phyloP scores from a whole-genome alignment of 345 rosid species.

The Gossypium arboreum region DNA sequence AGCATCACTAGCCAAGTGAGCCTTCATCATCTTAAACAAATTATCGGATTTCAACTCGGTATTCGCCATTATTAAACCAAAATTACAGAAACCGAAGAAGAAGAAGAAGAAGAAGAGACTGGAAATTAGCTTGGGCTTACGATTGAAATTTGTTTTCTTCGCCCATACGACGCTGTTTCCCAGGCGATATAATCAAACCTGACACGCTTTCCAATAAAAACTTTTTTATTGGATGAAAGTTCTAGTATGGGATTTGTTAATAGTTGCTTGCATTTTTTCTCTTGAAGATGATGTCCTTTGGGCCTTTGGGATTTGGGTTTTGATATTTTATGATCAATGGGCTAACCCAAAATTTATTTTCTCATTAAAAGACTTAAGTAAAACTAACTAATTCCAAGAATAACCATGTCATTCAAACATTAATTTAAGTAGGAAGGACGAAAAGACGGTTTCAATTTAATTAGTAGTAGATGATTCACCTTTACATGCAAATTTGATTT shows the following conservation, averaged over 20 bases:
- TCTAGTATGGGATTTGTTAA: not conserved
- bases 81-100: not conserved
- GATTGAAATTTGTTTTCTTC: not conserved
- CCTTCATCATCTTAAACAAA: slow-evolving; percentile 62
- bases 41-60: slow-evolving; percentile 62
- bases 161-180: not conserved
- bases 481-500: too few species aligned
- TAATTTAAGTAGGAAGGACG: too few species aligned
- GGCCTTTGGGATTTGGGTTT: not conserved
- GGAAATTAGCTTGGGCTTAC: not conserved
- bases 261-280: not conserved
- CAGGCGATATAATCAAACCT: not conserved
- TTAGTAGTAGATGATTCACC: not conserved
- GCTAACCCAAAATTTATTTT: not conserved
- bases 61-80: slow-evolving; percentile 37
- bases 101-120: not conserved
- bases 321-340: not conserved
- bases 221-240: not conserved
- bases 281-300: not conserved
- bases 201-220: not conserved
- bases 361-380: not conserved
- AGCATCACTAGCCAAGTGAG: slow-evolving; percentile 66
- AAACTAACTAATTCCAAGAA: not conserved
- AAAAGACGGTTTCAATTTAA: not conserved
- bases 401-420: not conserved